Evolutionary conservation across 2,329 filamentous ascomycete species (phyloP), one percentile per base, ranked within the genome.

Genomic region (Penicillium sp.): DNA sequence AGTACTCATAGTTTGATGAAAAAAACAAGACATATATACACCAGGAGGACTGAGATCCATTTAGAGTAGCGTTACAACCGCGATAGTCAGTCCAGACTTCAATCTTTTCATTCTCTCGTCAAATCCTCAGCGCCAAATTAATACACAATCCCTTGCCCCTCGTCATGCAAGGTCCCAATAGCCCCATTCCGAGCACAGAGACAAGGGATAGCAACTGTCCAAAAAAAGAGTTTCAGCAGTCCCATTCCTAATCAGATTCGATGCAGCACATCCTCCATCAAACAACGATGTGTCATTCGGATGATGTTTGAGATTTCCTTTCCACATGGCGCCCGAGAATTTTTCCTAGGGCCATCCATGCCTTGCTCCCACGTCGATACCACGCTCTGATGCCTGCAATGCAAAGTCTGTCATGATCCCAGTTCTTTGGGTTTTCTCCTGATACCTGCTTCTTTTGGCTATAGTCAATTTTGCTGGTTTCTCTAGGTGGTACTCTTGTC

Each of bases 151-250:
- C 9, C 16, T 23, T 23, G 5, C 53, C 58, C 57, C 59, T 55
- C 57, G 61, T 47, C 55, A 63, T 63, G 59, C 61, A 63, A 62
- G 61, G 59, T 43, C 40, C 52, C 56, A 58, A 51, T 59, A 56
- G 55, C 47, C 35, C 45, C 57, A 59, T 60, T 63, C 58, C 47
- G 14, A 19, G n/a, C 29, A 39, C 16, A 23, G 32, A 48, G 43
- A 51, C 61, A 62, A 63, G 61, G 61, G 61, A 60, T 62, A 45
- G 11, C 9, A 32, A 46, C 13, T 29, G 26, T 36, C 42, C 23
- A 26, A 47, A 48, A 54, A 55, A 49, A 36, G 16, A 40, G 9
- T 16, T 35, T 35, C 19, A 45, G 27, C 45, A 55, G 23, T 38
- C 16, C 49, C 51, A 46, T 43, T 49, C 47, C 43, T 29, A 49